Evolutionary conservation across 371 early-diverging fungal species (phyloP), one percentile per base, ranked within the genome.

Genomic region (Mortierella sp.): DNA sequence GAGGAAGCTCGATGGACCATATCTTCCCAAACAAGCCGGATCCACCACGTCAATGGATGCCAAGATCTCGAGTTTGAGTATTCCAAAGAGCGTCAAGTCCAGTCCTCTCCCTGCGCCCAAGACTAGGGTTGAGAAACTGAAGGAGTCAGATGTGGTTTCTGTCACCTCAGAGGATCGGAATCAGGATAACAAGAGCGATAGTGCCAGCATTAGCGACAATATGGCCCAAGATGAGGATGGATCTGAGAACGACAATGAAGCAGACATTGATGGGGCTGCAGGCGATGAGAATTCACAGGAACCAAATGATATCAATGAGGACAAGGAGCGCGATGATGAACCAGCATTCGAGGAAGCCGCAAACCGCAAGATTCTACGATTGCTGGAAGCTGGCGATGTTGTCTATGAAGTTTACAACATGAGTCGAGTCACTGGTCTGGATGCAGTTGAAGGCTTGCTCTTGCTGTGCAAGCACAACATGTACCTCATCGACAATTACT

Each of bases 401-500:
- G 89, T 91, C 0, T 58, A 88, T 4, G 92, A 93, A 52, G 87
- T 88, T 5, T 89, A 88, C 66, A 93, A 93, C 74, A 82, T 87
- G 65, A 91, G 91, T 29, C 83, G 90, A 47, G 85, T 93, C 25
- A 80, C 85, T 31, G 92, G 92, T 12, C 68, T 93, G 24, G 94
- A 92, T 71, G 88, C 91, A 0, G 62, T 72, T 70, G 93, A 93
- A 70, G 91, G 93, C 0, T 59, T 93, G 14, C 73, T 91, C 17
- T 49, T 93, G 1, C 72, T 93, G 1, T 90, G 92, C 72, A 90
- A 89, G 47, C 80, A 88, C 48, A 89, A 91, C 59, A 83, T 93
- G 51, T 92, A 92, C 53, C 64, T 93, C 31, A 86, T 93, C 41
- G 91, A 93, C 67, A 90, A 90, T 65, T 93, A 90, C 65, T 90